Evolutionary conservation across 2,329 filamentous ascomycete species (phyloP).

Genomic region (Epichloe typhina): DNA sequence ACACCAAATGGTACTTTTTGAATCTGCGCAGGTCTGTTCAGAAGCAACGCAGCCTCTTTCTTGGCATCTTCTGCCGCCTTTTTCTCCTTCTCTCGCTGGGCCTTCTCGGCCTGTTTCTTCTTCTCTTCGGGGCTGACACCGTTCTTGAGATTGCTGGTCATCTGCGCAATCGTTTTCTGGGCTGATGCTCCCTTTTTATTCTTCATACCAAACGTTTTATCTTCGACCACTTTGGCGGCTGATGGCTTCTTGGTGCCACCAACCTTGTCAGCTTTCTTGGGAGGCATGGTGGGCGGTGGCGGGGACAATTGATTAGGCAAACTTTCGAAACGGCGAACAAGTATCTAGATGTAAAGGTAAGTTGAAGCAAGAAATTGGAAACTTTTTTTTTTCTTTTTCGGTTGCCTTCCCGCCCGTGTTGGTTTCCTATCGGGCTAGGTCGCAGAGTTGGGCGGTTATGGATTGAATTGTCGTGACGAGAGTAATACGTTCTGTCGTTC

Average conservation of each 20-base stretch:
- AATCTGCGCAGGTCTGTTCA: slow-evolving; percentile 85
- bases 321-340: background rate
- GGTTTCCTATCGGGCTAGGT: background rate
- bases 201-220: slow-evolving; percentile 99
- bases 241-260: slow-evolving; percentile 41
- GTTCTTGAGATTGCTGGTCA: slow-evolving; percentile 58
- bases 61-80: slow-evolving; percentile 75
- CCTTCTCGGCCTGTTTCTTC: slow-evolving; percentile 56
- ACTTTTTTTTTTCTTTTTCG: background rate
- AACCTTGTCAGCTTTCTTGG: slow-evolving; percentile 48
- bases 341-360: background rate
- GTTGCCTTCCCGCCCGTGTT: background rate
- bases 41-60: slow-evolving; percentile 65
- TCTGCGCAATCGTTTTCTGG: slow-evolving; percentile 79
- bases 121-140: slow-evolving; percentile 82
- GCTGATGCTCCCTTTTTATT: slow-evolving; percentile 97
- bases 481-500: background rate
- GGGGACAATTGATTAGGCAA: slow-evolving; percentile 6
- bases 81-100: slow-evolving; percentile 70
- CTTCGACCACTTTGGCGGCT: slow-evolving; percentile 57
- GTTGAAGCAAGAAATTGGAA: background rate
- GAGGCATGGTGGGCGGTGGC: slow-evolving; percentile 49
- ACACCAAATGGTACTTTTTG: slow-evolving; percentile 97
- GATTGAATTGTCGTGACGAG: background rate
- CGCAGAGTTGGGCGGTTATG: background rate